These are phyloP conservation scores for Vanderwaltozyma tropicalis DNA, from an alignment of 805 yeast genomes.

Conservation along the genomic window DNA sequence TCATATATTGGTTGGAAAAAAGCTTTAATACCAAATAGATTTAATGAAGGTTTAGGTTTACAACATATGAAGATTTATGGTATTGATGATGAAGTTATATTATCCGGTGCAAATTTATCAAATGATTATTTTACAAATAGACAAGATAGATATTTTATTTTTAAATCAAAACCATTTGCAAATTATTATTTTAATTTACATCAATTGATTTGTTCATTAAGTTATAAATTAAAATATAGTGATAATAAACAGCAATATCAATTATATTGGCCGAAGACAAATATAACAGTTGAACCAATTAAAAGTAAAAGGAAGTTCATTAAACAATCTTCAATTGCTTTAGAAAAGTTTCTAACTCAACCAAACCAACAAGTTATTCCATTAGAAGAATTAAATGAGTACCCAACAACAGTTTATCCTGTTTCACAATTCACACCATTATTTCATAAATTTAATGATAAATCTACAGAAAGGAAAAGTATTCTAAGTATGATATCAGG, in stretches of 20 bases:
- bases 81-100: constrained; percentile 76
- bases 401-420: constrained; percentile 70
- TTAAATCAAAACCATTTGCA: constrained; percentile 46
- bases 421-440: constrained; percentile 86
- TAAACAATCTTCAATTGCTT: constrained; percentile 42
- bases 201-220: constrained; percentile 51
- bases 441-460: constrained; percentile 38
- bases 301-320: constrained; percentile 42
- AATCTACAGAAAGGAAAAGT: constrained; percentile 75
- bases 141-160: constrained; percentile 83
- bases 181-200: constrained; percentile 72
- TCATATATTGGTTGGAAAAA: constrained; percentile 60
- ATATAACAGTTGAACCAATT: constrained; percentile 59
- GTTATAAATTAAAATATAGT: constrained; percentile 49
- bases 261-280: constrained; percentile 65
- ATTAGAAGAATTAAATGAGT: constrained; percentile 18
- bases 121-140: constrained; percentile 88
- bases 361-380: neutral
- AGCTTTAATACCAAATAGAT: constrained; percentile 60
- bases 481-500: constrained; percentile 50
- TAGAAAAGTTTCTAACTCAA: constrained; percentile 47
- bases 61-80: constrained; percentile 98
- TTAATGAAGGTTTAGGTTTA: constrained; percentile 84
- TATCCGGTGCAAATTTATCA: constrained; percentile 88
- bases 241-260: constrained; percentile 40